Evolutionary conservation across 257 asterid species (phyloP).

Genomic region (Rauvolfia tetraphylla): DNA sequence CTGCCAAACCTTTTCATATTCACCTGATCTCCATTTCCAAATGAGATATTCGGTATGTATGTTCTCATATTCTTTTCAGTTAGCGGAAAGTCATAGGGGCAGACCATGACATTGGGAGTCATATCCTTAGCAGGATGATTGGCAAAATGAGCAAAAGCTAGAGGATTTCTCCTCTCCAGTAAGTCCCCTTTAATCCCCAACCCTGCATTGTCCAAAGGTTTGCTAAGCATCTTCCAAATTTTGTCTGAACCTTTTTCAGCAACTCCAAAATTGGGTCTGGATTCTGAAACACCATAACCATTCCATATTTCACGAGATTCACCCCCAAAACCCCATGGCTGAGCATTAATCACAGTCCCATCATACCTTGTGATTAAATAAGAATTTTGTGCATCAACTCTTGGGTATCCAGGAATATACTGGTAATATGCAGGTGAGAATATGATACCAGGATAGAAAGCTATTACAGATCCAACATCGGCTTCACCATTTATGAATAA

Average conservation of each 20-base stretch:
- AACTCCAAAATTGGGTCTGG: slow-evolving; percentile 22
- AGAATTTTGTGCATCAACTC: slow-evolving; percentile 51
- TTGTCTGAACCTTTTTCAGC: slow-evolving; percentile 56
- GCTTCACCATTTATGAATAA: slow-evolving; percentile 82
- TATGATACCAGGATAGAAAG: slow-evolving; percentile 82
- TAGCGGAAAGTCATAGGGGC: slow-evolving; percentile 77
- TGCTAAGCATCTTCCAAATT: slow-evolving; percentile 69
- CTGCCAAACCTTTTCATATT: slow-evolving; percentile 64
- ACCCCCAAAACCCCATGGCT: slow-evolving; percentile 93
- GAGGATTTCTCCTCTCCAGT: slow-evolving; percentile 81
- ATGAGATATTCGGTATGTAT: slow-evolving; percentile 73
- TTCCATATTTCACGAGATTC: slow-evolving; percentile 72
- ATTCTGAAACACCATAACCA: slow-evolving; percentile 29
- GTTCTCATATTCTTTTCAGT: slow-evolving; percentile 60
- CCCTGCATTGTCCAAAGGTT: slow-evolving; percentile 53
- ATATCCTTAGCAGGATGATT: slow-evolving; percentile 72
- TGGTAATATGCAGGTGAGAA: slow-evolving; percentile 78
- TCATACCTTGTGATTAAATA: slow-evolving; percentile 87
- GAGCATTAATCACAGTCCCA: slow-evolving; percentile 79
- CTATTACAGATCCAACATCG: slow-evolving; percentile 67
- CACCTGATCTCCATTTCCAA: slow-evolving; percentile 61
- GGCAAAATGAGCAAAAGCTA: slow-evolving; percentile 85
- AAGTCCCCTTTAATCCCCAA: slow-evolving; percentile 40
- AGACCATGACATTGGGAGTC: slow-evolving; percentile 78
- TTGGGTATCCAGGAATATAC: slow-evolving; percentile 85